Percentiles rank a stretch among this genome's conserved stretches.
phyloP scores from a whole-genome alignment of 2,329 filamentous ascomycete species.

The Trichoderma oligosporum region DNA sequence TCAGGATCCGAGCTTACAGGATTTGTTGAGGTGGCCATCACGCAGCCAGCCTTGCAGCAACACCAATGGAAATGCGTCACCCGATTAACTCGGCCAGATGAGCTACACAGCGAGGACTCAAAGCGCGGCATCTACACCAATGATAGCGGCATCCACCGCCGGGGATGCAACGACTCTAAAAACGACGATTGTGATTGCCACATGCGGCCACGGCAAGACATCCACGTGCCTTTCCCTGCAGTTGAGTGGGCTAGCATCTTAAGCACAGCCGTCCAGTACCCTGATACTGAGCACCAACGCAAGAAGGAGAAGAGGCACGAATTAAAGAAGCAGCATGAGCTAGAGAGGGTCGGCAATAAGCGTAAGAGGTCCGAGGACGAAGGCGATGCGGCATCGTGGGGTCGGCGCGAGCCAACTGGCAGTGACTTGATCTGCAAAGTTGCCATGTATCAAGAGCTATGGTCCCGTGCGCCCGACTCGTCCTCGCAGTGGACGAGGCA shows the following conservation, averaged over 20 bases:
- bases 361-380: constrained; percentile 42
- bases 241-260: constrained; percentile 57
- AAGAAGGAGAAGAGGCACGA: constrained; percentile 38
- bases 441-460: constrained; percentile 65
- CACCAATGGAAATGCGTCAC: constrained; percentile 61
- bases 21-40: constrained; percentile 56
- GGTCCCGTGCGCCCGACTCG: constrained; percentile 49
- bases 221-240: constrained; percentile 56
- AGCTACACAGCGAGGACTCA: constrained; percentile 47
- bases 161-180: constrained; percentile 48
- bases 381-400: constrained; percentile 39
- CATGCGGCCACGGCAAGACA: constrained; percentile 43
- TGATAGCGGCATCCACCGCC: constrained; percentile 51
- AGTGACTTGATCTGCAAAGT: constrained; percentile 58
- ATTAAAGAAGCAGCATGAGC: constrained; percentile 32
- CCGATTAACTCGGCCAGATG: constrained; percentile 53
- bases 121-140: constrained; percentile 46
- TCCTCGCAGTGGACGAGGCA: constrained; percentile 54
- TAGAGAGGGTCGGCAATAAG: constrained; percentile 36
- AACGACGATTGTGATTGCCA: constrained; percentile 51
- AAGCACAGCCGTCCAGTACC: constrained; percentile 53
- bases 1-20: constrained; percentile 57
- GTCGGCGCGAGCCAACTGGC: constrained; percentile 42
- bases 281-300: constrained; percentile 40
- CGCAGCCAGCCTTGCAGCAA: constrained; percentile 50